Evolutionary conservation across 139 green algal genomes (phyloP), one percentile per base, ranked within the genome.

Genomic region (Nannochloris sp.): DNA sequence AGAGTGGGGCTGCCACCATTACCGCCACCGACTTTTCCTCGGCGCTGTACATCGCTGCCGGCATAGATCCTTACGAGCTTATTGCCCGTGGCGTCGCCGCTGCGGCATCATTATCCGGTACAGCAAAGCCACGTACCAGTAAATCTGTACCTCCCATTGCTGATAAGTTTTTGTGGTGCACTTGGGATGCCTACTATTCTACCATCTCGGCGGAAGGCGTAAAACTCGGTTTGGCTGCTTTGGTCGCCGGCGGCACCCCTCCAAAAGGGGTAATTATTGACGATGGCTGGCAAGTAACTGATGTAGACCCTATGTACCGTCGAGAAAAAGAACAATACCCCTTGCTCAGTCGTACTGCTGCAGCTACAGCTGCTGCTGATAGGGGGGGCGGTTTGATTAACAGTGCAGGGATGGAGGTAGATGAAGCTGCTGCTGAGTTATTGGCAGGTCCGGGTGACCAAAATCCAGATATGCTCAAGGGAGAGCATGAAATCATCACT

Each of bases 161-260:
- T 24, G 89, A 98, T 54, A 75, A 79, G 31, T 98, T 98, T 82
- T 90, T 91, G 14, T 96, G 84, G 66, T 81, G 73, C 53, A 83
- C 92, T 9, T 98, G 92, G 92, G 92, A 98, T 67, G 92, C 92
- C 6, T 98, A 96, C 69, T 98, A 97, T 77, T 84, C 65, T 38
- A 76, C 70, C 19, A 89, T 97, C 2, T 90, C 77, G 35, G 64
- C 64, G 2, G 32, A 57, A 29, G 74, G 73, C 38, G 57, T 84
- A 7, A 14, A 80, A 15, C 61, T 91, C 36, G 92, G 92, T 0
- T 68, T 98, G 29, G 25, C 24, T 19, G 80, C 65, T 51, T 55
- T 96, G 54, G 42, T 33, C 12, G 63, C 67, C 0, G 86, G 82
- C 1, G 84, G 83, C 36, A 60, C 81, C 3, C 66, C 35, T 0